phyloP scores from a whole-genome alignment of 306 rosid species.

The Prunus davidiana region DNA sequence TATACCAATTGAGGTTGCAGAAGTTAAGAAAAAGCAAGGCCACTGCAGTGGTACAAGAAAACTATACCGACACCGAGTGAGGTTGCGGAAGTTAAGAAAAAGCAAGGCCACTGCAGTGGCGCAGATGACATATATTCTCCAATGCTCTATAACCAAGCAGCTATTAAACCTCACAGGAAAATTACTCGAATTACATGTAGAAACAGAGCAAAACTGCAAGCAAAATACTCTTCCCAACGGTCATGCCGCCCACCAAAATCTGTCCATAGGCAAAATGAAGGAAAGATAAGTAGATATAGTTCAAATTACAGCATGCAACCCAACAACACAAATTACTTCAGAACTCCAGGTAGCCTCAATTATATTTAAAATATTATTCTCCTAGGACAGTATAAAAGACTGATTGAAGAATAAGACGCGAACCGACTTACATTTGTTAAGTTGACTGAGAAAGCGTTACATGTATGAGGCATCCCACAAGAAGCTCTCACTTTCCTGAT shows the following conservation, averaged over 20 bases:
- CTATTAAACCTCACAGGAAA: neutral
- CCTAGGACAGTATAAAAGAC: neutral
- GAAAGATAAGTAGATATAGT: neutral
- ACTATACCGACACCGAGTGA: neutral
- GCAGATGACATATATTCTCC: neutral
- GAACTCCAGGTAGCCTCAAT: neutral
- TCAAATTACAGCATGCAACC: neutral
- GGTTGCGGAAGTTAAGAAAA: neutral
- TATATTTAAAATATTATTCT: neutral
- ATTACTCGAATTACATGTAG: neutral
- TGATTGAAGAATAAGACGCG: neutral
- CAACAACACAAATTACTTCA: neutral
- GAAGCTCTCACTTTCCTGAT: neutral
- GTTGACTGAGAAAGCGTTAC: neutral
- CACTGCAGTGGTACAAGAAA: neutral
- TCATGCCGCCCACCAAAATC: neutral
- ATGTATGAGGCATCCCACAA: neutral
- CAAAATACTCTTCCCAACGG: neutral
- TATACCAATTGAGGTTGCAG: neutral
- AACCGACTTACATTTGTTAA: conserved; percentile 12
- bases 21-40: neutral
- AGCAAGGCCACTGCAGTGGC: neutral
- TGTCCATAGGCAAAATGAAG: neutral
- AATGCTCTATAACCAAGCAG: neutral
- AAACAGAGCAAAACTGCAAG: neutral